Percentiles rank a stretch among this genome's conserved stretches.
These are phyloP conservation scores for Boletus semigastroideus DNA, from an alignment of 1,284 basidiomycete genomes.

Conservation along the genomic window DNA sequence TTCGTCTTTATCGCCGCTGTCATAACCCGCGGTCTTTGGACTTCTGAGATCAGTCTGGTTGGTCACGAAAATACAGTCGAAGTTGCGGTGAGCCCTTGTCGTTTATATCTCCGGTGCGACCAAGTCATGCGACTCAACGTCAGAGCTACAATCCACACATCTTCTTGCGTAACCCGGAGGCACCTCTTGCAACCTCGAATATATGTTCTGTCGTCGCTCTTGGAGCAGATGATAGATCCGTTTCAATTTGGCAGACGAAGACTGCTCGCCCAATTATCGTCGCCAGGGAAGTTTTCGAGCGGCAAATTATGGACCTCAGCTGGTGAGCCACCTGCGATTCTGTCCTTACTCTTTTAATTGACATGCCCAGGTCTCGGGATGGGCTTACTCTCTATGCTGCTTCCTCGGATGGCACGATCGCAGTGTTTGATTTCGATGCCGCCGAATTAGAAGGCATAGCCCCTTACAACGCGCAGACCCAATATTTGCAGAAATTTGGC, in stretches of 20 bases:
- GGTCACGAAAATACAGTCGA: slow-evolving; percentile 99
- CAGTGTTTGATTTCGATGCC: slow-evolving; percentile 79
- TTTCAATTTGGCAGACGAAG: slow-evolving; percentile 94
- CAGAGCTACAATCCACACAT: slow-evolving; percentile 92
- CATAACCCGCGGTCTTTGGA: slow-evolving; percentile 86
- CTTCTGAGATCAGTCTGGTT: slow-evolving; percentile 88
- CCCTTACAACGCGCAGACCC: slow-evolving; percentile 68
- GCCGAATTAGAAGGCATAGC: slow-evolving; percentile 85
- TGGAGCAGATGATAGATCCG: slow-evolving; percentile 84
- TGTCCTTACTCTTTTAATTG: slow-evolving; percentile 5
- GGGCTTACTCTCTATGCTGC: slow-evolving; percentile 92
- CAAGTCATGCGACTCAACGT: slow-evolving; percentile 32
- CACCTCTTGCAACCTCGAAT: slow-evolving; percentile 69
- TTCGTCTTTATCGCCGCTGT: slow-evolving; percentile 98
- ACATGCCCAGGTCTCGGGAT: slow-evolving; percentile 76
- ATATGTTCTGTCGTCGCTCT: slow-evolving; percentile 87
- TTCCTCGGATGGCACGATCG: slow-evolving; percentile 94
- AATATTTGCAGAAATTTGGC: slow-evolving; percentile 79
- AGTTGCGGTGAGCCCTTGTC: slow-evolving; percentile 69
- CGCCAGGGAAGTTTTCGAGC: slow-evolving; percentile 90
- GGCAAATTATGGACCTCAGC: slow-evolving; percentile 93
- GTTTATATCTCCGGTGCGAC: slow-evolving; percentile 13
- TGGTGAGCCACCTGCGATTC: slow-evolving; percentile 58
- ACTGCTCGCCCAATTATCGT: slow-evolving; percentile 88
- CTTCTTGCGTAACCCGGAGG: slow-evolving; percentile 74